Evolutionary conservation across 805 yeast genomes (phyloP).

Genomic region (Vanderwaltozyma tropicalis): DNA sequence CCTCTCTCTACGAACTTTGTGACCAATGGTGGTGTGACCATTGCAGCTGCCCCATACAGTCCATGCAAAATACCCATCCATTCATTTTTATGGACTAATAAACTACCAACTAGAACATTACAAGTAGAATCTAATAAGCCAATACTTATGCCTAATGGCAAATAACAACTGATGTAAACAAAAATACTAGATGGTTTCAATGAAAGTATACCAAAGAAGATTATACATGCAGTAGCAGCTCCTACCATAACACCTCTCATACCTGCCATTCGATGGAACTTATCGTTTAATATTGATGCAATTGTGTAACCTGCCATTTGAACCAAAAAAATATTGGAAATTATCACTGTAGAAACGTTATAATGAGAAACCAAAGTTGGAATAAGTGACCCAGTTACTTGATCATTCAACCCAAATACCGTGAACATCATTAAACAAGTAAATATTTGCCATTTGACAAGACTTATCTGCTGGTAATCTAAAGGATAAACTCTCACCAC

Average conservation of each 20-base stretch:
- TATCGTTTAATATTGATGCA: constrained; percentile 25
- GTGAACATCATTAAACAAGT: constrained; percentile 22
- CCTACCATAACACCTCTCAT: constrained; percentile 23
- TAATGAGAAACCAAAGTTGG: constrained; percentile 24
- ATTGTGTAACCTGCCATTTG: constrained; percentile 24
- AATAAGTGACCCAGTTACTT: constrained; percentile 26
- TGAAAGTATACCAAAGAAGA: constrained; percentile 14
- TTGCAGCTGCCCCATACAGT: constrained; percentile 62
- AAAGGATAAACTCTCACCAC: constrained; percentile 18
- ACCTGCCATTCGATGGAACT: constrained; percentile 18
- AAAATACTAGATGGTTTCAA: constrained; percentile 18
- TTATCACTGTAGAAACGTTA: constrained; percentile 16
- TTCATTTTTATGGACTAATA: constrained; percentile 40
- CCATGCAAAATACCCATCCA: constrained; percentile 59
- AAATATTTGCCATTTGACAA: constrained; percentile 22
- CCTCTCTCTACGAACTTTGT: constrained; percentile 31
- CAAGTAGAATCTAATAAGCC: constrained; percentile 28
- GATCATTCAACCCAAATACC: constrained; percentile 28
- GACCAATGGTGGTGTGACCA: constrained; percentile 55
- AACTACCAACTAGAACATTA: constrained; percentile 25
- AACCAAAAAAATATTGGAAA: constrained; percentile 24
- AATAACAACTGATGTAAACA: constrained; percentile 16
- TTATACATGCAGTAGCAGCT: constrained; percentile 11
- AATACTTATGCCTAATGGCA: constrained; percentile 28
- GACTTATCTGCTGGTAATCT: constrained; percentile 17